Evolutionary conservation across 495 filamentous ascomycete species (phyloP), one percentile per base, ranked within the genome.

Genomic region (Penicillium lagena): DNA sequence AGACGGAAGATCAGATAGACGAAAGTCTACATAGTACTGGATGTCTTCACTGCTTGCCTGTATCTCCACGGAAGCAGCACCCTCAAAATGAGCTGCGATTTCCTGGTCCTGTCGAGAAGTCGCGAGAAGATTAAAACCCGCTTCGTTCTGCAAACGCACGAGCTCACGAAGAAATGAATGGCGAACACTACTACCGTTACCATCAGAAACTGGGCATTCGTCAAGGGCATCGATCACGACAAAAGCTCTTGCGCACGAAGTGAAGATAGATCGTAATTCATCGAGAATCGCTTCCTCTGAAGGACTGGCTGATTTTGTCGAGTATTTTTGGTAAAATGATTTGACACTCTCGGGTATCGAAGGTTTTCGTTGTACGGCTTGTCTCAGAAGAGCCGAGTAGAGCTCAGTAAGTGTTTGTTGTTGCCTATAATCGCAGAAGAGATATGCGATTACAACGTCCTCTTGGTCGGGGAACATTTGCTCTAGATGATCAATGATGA

Each of bases 181-280:
- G 27, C 42, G 35, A 6, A 38, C 42, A 14, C 28, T 38, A 12
- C 12, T 38, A 12, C 12, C 22, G 6, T 22, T n/a, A 11, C 38
- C 22, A 17, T 45, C 37, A 22, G 39, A 36, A 12, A 48, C 37
- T 35, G 52, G 46, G 32, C 56, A 56, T 48, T 60, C 56, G 15
- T 60, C 57, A 30, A 59, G 29, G 14, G 52, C 57, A 34, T 60
- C 56, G 27, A 60, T 34, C 10, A 61, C 30, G 29, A 60, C 30
- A 31, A 60, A 61, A 7, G 44, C 40, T 31, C 15, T 50, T 33
- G 35, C 12, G 35, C 27, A 37, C 29, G 1, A 31, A 14, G 35
- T 17, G 11, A 45, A 22, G n/a, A 22, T 31, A 36, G 28, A 13
- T 9, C 12, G 12, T 9, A 33, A 39, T 37, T 36, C 34, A 17